Evolutionary conservation across 1,284 basidiomycete genomes (phyloP).

Genomic region (Leccinum huronense): DNA sequence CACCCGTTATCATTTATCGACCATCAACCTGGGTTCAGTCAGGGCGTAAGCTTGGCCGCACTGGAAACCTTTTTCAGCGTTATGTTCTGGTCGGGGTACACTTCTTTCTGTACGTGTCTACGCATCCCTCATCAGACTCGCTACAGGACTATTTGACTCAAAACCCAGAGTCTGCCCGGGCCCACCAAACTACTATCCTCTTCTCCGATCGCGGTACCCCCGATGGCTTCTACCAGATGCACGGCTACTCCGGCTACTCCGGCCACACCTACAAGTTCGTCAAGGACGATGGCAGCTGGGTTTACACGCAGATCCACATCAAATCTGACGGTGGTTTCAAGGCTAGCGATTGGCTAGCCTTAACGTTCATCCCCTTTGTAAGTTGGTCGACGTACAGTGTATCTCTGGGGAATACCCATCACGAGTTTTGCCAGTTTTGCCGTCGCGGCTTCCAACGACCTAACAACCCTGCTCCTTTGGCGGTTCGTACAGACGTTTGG

Average conservation of each 20-base stretch:
- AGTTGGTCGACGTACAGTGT: conserved; percentile 46
- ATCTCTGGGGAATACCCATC: conserved; percentile 47
- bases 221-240: conserved; percentile 76
- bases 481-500: conserved; percentile 51
- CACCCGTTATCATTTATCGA: not conserved
- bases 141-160: conserved; percentile 83
- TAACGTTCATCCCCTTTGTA: conserved; percentile 8
- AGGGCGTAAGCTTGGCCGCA: conserved; percentile 30
- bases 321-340: conserved; percentile 77
- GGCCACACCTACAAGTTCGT: conserved; percentile 90
- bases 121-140: conserved; percentile 9
- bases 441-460: conserved; percentile 36
- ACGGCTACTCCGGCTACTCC: conserved; percentile 68
- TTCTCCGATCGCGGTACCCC: conserved; percentile 93
- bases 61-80: conserved; percentile 25
- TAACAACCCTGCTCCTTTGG: conserved; percentile 43
- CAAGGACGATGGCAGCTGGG: conserved; percentile 78
- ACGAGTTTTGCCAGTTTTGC: conserved; percentile 45
- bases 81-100: conserved; percentile 29
- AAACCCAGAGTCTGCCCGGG: conserved; percentile 83
- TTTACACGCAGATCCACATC: conserved; percentile 83
- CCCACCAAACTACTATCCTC: conserved; percentile 81
- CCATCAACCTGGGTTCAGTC: conserved; percentile 17
- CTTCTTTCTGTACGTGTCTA: conserved; percentile 30
- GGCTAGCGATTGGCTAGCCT: conserved; percentile 35